These are phyloP conservation scores for Huntiella moniliformis DNA, from an alignment of 2,329 filamentous ascomycete genomes.

Conservation along the genomic window DNA sequence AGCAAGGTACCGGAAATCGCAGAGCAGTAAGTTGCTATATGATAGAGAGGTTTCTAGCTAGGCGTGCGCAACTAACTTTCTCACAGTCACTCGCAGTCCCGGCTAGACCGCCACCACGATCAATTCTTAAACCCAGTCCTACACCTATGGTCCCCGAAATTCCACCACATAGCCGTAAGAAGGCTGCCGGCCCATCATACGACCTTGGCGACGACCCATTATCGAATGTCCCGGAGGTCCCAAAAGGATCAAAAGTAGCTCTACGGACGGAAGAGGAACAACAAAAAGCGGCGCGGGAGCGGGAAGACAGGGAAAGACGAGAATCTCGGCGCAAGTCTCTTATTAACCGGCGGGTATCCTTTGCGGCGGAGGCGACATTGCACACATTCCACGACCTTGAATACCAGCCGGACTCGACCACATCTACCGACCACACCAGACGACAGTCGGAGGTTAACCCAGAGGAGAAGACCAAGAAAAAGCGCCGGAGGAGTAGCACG, in stretches of 20 bases:
- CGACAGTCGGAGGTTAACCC: slow-evolving; percentile 22
- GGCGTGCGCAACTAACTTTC: not conserved
- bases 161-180: slow-evolving; percentile 23
- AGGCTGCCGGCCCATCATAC: not conserved
- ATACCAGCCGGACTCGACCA: slow-evolving; percentile 70
- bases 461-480: slow-evolving; percentile 13
- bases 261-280: slow-evolving; percentile 52
- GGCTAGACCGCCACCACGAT: slow-evolving; percentile 34
- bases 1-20: slow-evolving; percentile 55
- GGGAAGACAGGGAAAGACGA: slow-evolving; percentile 55
- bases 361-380: slow-evolving; percentile 88
- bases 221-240: slow-evolving; percentile 13
- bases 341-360: slow-evolving; percentile 84
- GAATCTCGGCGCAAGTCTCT: slow-evolving; percentile 85
- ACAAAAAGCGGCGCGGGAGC: slow-evolving; percentile 47
- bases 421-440: slow-evolving; percentile 57
- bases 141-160: slow-evolving; percentile 51
- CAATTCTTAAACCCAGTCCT: slow-evolving; percentile 67
- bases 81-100: slow-evolving; percentile 37
- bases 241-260: slow-evolving; percentile 32
- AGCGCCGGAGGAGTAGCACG: slow-evolving; percentile 42
- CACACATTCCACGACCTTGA: slow-evolving; percentile 96
- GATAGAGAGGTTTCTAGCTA: not conserved
- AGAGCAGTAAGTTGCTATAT: slow-evolving; percentile 43
- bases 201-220: slow-evolving; percentile 7